Evolutionary conservation across 352 stramenopile genomes (phyloP).

Genomic region (Globisporangium carolinianum): DNA sequence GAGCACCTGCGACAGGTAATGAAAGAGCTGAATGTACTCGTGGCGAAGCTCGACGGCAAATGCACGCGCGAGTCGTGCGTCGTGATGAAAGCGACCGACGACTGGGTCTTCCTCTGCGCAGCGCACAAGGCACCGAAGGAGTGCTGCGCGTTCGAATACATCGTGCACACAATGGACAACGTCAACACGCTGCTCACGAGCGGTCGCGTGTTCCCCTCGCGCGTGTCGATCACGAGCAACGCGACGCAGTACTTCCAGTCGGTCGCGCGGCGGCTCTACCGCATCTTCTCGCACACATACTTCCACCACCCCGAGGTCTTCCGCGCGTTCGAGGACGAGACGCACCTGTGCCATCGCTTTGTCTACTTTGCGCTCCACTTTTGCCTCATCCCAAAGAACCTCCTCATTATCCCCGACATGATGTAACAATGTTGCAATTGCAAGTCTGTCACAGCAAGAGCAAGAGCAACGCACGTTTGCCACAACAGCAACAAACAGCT

Average conservation of each 20-base stretch:
- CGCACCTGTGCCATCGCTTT: constrained; percentile 79
- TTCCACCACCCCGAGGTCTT: constrained; percentile 79
- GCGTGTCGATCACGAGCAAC: constrained; percentile 69
- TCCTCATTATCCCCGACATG: constrained; percentile 82
- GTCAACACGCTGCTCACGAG: constrained; percentile 80
- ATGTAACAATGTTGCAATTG: constrained; percentile 1
- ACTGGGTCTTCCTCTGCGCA: constrained; percentile 84
- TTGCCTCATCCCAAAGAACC: constrained; percentile 73
- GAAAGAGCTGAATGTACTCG: constrained; percentile 78
- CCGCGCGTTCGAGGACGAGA: constrained; percentile 62
- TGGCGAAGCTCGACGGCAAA: constrained; percentile 48
- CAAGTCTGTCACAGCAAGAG: not conserved
- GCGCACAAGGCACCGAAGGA: constrained; percentile 76
- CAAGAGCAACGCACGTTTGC: not conserved
- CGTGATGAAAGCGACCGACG: constrained; percentile 82
- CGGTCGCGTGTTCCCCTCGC: constrained; percentile 73
- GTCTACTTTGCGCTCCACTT: constrained; percentile 78
- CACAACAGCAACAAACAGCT: not conserved
- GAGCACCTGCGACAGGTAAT: constrained; percentile 80
- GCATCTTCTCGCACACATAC: constrained; percentile 82
- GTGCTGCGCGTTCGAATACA: constrained; percentile 84
- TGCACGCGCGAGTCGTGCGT: constrained; percentile 67
- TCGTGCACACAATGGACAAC: constrained; percentile 83
- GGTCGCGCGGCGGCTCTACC: constrained; percentile 71
- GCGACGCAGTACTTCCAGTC: constrained; percentile 84